Base-by-base conservation (phyloP, 495 filamentous ascomycete genomes). In the Xanthoparmelia taractica region DNA sequence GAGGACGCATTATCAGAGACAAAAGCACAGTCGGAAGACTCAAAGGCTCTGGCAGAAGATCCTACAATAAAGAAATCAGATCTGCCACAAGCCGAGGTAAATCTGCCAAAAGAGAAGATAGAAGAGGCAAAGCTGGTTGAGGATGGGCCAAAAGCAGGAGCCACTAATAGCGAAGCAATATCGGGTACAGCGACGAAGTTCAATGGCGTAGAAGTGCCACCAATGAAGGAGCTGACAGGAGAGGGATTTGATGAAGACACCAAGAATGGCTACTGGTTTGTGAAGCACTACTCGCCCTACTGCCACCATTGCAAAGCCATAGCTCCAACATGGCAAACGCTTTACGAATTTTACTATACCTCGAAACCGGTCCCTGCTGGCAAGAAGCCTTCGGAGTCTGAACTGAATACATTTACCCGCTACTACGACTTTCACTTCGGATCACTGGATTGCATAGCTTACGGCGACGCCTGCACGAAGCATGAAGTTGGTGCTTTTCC, bases 271-370 rank as follows among this genome's bases (percentile, higher is more conserved):
- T 84, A 84, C 69, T 88, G 85, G 85, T 80, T 92, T 67, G 80
- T 92, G 29, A 90, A 92, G 71, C 83, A 86, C 72, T 89, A 85
- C 71, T 92, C 89, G 58, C 87, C 86, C 13, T 82, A 79, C 31
- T 97, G 92, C 71, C 77, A 76, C 45, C 94, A 97, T 75, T 97
- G 95, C 76, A 77, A 81, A 67, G 78, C 79, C 47, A 85, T 90
- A 67, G 91, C 89, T 40, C 95, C 95, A 33, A 86, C 83, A 58
- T 97, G 85, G 80, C 91, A 97, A 77, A 96, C 93, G 10, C 77
- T 96, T 29, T 96, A 96, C 76, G 94, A 97, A 73, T 97, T 85
- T 75, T 96, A 97, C 77, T 96, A 92, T 62, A 96, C 93, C 10
- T 94, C 89, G n/a, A 85, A 89, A 68, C 86, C 90, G 1, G 59